Evolutionary conservation across 2,329 filamentous ascomycete species (phyloP).

Genomic region (Colletotrichum echinochloae): DNA sequence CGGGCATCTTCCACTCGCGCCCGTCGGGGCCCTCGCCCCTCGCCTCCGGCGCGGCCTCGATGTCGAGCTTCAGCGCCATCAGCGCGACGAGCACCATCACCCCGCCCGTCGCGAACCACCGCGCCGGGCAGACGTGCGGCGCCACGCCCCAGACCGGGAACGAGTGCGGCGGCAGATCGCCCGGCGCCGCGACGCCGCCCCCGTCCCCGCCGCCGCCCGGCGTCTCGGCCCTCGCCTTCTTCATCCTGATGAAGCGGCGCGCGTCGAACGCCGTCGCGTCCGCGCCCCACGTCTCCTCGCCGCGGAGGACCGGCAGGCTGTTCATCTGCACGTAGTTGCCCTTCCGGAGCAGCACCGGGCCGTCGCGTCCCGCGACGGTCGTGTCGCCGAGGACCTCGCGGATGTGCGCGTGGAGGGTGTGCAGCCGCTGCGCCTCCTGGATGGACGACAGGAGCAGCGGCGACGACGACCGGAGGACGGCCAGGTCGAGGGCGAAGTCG

Average conservation of each 20-base stretch:
- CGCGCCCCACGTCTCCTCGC: constrained; percentile 44
- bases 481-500: constrained; percentile 47
- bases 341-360: constrained; percentile 50
- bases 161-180: constrained; percentile 17
- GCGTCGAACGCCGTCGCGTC: constrained; percentile 46
- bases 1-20: constrained; percentile 10
- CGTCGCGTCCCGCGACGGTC: constrained; percentile 46
- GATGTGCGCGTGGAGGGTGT: constrained; percentile 45
- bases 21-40: neutral
- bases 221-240: neutral
- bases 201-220: no score
- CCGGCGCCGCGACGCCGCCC: constrained; percentile 10
- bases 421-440: constrained; percentile 52
- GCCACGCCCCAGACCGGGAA: constrained; percentile 20
- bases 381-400: constrained; percentile 50
- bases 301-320: constrained; percentile 18
- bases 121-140: constrained; percentile 25
- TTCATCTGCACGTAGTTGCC: constrained; percentile 53
- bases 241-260: constrained; percentile 46
- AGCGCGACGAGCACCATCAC: constrained; percentile 23
- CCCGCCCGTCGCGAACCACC: constrained; percentile 25
- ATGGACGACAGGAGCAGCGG: constrained; percentile 51
- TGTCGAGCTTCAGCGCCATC: constrained; percentile 18
- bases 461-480: constrained; percentile 49
- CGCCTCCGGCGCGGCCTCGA: neutral